Evolutionary conservation across 1,139 yeast genomes (phyloP).

Genomic region (Pichia sp.): DNA sequence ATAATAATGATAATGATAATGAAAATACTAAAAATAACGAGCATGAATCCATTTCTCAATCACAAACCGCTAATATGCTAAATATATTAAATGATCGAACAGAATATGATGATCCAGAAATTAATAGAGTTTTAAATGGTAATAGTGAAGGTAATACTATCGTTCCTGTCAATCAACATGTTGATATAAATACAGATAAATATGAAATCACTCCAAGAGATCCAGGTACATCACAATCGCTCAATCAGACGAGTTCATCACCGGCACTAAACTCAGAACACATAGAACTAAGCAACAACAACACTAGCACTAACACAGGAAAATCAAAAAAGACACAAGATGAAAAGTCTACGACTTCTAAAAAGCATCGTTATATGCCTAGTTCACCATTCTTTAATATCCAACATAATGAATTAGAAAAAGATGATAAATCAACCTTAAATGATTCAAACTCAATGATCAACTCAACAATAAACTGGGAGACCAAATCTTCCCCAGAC

Average conservation of each 20-base stretch:
- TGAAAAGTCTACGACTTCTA: background rate
- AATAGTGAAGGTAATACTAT: background rate
- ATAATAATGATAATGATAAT: constrained; percentile 5
- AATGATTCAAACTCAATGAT: constrained; percentile 20
- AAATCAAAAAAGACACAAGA: background rate
- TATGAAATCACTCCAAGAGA: constrained; percentile 29
- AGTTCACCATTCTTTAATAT: constrained; percentile 27
- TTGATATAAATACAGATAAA: constrained; percentile 2
- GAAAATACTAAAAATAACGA: background rate
- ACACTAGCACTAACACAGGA: no score
- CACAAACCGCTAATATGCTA: background rate
- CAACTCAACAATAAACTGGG: constrained; percentile 21
- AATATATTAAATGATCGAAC: constrained; percentile 7
- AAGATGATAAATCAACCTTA: constrained; percentile 16
- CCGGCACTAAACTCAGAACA: constrained; percentile 2
- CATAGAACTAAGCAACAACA: background rate
- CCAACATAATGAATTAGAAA: constrained; percentile 11
- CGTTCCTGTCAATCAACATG: background rate
- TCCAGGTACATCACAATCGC: constrained; percentile 23
- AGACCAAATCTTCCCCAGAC: constrained; percentile 23
- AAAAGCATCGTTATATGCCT: constrained; percentile 19
- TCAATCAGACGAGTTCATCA: constrained; percentile 1
- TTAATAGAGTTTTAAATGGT: constrained; percentile 16
- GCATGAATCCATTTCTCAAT: background rate
- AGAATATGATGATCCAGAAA: constrained; percentile 22